Evolutionary conservation across 129 eudicot species (phyloP), one percentile per base, ranked within the genome.

Genomic region (Flaveria brownii): DNA sequence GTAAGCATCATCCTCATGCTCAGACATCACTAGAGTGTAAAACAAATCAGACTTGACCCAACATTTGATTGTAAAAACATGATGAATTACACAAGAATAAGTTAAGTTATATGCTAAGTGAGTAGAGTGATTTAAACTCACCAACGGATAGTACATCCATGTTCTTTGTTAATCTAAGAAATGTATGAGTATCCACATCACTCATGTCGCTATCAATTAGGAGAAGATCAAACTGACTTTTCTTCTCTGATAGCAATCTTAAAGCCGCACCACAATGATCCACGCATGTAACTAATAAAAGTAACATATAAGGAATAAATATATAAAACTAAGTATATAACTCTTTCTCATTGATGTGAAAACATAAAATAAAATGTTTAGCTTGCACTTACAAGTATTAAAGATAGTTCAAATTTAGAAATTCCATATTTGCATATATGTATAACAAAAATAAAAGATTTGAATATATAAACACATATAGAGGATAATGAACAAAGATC

Each of bases 1-100:
- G 17, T 82, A 49, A 5, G 14, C 65, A 26, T 74, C 76, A 50
- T 76, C 80, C 0, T 77, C 86, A 8, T 78, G 69, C 70, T 81
- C 72, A 10, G 86, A 71, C 86, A 79, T 82, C 60, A 79, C 89
- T 85, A 52, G 36, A 64, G 11, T 23, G 3, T 51, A 25, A 2
- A 30, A 70, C 4, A 70, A 70, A 16, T 9, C 23, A 42, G n/a
- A n/a, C 30, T 50, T 50, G 6, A 25, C 51, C 23, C 8, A 63
- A 30, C 49, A n/a, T 36, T 33, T 1, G n/a, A 36, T 16, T 3
- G 14, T 62, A 51, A 14, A 63, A 50, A 72, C 16, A 61, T 23
- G 30, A 70, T 11, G 43, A 15, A 57, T 17, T 26, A 47, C 20
- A 62, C 2, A n/a, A 25, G 49, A 15, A 5, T n/a, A 11, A 10